Conservation (phyloP, 176 grass and related monocot species). For the Cenchrus fungigraminus region DNA sequence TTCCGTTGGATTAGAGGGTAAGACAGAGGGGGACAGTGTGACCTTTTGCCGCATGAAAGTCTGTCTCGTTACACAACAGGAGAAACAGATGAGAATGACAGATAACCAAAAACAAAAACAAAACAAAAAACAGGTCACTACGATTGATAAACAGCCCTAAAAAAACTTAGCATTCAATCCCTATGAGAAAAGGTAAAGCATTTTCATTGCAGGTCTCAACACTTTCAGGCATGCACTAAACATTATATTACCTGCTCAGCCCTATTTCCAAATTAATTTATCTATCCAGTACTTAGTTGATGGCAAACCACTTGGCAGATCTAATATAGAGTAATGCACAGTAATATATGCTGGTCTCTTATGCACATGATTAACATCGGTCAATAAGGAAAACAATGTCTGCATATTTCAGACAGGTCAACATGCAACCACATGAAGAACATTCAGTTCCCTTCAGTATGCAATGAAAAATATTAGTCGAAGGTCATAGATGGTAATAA, state of each 20-base stretch:
- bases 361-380: conserved; percentile 13
- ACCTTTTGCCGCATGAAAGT: conserved; percentile 99
- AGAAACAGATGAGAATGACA: conserved; percentile 45
- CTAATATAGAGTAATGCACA: not conserved
- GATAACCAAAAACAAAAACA: not conserved
- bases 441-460: conserved; percentile 19
- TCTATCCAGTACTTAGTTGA: not conserved
- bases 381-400: not conserved
- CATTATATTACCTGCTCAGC: conserved; percentile 9
- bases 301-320: not conserved
- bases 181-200: not conserved
- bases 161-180: not conserved
- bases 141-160: conserved; percentile 1
- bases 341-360: conserved; percentile 4
- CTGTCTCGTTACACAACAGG: conserved; percentile 69
- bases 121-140: not conserved
- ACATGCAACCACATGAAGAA: not conserved
- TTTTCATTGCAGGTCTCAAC: not conserved
- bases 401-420: not conserved
- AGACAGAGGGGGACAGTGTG: conserved; percentile 66
- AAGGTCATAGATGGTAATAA: not conserved
- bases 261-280: conserved; percentile 20
- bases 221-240: conserved; percentile 11
- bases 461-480: not conserved
- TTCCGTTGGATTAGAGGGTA: conserved; percentile 59